Percentiles rank a stretch among this genome's conserved stretches.
Conservation (phyloP, 176 grass and related monocot species). For the Oryza meyeriana region DNA sequence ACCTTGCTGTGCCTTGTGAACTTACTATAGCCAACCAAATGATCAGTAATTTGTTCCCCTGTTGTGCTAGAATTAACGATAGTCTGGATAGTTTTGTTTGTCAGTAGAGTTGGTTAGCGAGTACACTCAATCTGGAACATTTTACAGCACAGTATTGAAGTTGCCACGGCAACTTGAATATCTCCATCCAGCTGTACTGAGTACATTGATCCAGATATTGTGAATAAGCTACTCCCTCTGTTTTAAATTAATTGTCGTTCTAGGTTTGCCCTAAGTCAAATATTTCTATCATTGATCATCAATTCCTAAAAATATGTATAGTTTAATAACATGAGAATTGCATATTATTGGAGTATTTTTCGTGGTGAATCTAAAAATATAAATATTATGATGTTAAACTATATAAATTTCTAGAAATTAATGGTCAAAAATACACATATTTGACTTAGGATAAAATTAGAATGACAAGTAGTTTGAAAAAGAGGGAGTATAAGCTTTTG, state of each 20-base stretch:
- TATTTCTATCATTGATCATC: too few species aligned
- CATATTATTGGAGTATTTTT: too few species aligned
- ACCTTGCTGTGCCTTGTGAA: neutral
- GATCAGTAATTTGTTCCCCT: neutral
- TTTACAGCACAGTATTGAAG: conserved; percentile 1
- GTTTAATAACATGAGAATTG: too few species aligned
- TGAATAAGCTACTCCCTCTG: neutral
- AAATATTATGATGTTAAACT: too few species aligned
- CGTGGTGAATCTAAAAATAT: too few species aligned
- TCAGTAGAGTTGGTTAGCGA: neutral
- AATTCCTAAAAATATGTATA: too few species aligned
- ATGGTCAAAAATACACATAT: too few species aligned
- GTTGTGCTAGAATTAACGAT: neutral
- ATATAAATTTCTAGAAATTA: too few species aligned
- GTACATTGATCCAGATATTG: conserved; percentile 12
- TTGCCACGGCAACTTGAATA: neutral
- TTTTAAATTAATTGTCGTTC: too few species aligned
- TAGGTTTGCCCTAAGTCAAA: too few species aligned
- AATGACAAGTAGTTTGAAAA: too few species aligned
- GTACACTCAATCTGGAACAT: neutral
- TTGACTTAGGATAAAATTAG: too few species aligned
- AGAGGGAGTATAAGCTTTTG: conserved; percentile 22
- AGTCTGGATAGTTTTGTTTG: neutral
- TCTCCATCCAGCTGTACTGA: neutral
- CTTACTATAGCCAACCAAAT: neutral